These are phyloP conservation scores for Vitis rupestris DNA, from an alignment of 164 flowering plant genomes.

Conservation along the genomic window DNA sequence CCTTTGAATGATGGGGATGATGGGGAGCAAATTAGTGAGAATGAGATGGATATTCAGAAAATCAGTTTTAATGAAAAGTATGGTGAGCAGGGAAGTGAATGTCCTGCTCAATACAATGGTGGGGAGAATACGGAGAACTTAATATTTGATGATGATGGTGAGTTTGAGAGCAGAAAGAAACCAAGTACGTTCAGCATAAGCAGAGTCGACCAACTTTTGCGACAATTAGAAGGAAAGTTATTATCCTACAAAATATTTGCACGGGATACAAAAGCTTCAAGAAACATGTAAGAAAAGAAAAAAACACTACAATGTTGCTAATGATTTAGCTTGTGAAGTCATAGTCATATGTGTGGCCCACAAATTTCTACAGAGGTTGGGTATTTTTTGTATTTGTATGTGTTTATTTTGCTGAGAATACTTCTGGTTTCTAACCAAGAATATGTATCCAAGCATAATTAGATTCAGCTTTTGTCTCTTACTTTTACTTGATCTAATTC, in stretches of 20 bases:
- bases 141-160: conserved; percentile 19
- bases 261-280: conserved; percentile 91
- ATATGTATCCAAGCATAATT: too few relatives aligned
- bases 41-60: conserved; percentile 12
- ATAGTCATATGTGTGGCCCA: too few relatives aligned
- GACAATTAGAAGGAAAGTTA: conserved; percentile 74
- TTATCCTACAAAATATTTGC: conserved; percentile 92
- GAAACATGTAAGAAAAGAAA: conserved; percentile 63
- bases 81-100: conserved; percentile 18
- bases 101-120: conserved; percentile 13
- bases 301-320: neutral
- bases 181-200: conserved; percentile 54
- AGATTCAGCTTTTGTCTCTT: too few relatives aligned
- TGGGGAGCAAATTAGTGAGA: conserved; percentile 12
- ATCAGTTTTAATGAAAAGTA: conserved; percentile 2
- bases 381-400: too few relatives aligned
- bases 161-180: conserved; percentile 38
- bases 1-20: conserved; percentile 53
- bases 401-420: too few relatives aligned
- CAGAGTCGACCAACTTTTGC: conserved; percentile 63
- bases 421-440: too few relatives aligned
- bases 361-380: too few relatives aligned
- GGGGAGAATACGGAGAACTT: conserved; percentile 22
- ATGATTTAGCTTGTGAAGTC: too few relatives aligned
- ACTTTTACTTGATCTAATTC: too few relatives aligned